Base-by-base conservation (phyloP, 2,329 filamentous ascomycete species). In the Penicillium sp. region DNA sequence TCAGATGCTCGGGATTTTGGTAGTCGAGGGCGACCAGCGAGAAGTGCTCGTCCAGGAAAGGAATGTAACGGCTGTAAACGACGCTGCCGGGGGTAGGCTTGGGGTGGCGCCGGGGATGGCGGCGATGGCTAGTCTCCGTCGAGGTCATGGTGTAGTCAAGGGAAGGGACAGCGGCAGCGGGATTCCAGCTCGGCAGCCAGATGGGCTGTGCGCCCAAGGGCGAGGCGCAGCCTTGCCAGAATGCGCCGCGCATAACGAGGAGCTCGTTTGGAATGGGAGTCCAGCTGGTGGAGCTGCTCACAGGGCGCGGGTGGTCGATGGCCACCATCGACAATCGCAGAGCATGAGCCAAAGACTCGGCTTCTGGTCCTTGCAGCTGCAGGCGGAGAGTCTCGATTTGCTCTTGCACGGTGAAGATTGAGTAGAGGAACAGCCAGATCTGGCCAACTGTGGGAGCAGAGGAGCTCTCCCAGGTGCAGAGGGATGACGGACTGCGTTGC, bases 31-130 rank as follows among this genome's bases (percentile, higher is more conserved):
- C 85, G 14, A 88, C 78, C 79, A 92, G 88, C 58, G 87, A 89
- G 71, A 92, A 92, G 59, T 84, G 87, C 77, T 92, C 87, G 56
- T 84, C 79, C 37, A 92, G 78, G 65, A 91, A 85, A 9, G 89
- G 88, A 58, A 92, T 87, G 78, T 87, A 92, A 54, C 89, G 85
- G 69, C 87, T 90, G 77, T 92, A 92, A 62, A 90, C 81, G 54
- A 88, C 80, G 2, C 85, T 82, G 2, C 88, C 87, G 0, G 87
- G 87, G 1, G 78, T 76, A 6, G 89, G 89, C 75, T 92, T 92
- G 28, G 84, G 80, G 1, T 85, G 83, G 9, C 89, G 85, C 5
- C 87, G 78, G 5, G 89, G 89, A 72, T 92, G 89, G 73, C 83
- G 85, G n/a, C 83, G 77, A 67, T 88, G 83, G 11, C 81, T 71